Base-by-base conservation (phyloP, 129 eudicot genomes). In the Chrysanthemum lavandulifolium region DNA sequence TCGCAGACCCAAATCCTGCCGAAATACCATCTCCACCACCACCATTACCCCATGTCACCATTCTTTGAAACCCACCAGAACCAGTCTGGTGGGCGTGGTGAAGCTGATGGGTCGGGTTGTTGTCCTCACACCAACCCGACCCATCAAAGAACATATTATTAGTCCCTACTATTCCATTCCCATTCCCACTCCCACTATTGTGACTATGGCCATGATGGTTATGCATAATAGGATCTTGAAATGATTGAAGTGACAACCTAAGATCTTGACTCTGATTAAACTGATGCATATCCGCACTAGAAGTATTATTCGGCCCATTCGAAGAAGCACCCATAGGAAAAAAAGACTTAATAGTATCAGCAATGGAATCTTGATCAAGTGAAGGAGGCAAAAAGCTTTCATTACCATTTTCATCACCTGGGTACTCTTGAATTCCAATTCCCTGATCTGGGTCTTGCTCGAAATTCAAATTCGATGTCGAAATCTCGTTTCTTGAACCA, bases 311-410 rank as follows among this genome's bases (percentile, higher is more conserved):
- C 1, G 27, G 12, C 10, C 83, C 72, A 56, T 79, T 79, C 21
- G 87, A 61, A 0, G 95, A 77, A 59, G 91, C 91, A 21, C 95
- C 95, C 95, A 86, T 87, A 13, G 98, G 98, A 53, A 92, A 92
- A 79, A 92, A 92, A 7, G 96, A 89, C 91, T 89, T 92, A 45
- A 89, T 93, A 0, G 98, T 89, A 72, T 93, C 98, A 31, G 98
- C 96, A 61, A 93, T 89, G 1, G 92, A 73, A 49, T 94, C 98
- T 11, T 96, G 86, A 65, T 94, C 91, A 82, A 94, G 69, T 0
- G 97, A 86, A 9, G 93, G 89, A 63, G 97, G 97, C 83, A 90
- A 76, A 78, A 90, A 84, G 83, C 89, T 86, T n/a, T 67, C 68
- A 67, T 70, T 66, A 15, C 53, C 73, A 13, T 55, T 60, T 68